These are phyloP conservation scores for Ophiostoma quercus DNA, from an alignment of 2,329 filamentous ascomycete species.

Conservation along the genomic window DNA sequence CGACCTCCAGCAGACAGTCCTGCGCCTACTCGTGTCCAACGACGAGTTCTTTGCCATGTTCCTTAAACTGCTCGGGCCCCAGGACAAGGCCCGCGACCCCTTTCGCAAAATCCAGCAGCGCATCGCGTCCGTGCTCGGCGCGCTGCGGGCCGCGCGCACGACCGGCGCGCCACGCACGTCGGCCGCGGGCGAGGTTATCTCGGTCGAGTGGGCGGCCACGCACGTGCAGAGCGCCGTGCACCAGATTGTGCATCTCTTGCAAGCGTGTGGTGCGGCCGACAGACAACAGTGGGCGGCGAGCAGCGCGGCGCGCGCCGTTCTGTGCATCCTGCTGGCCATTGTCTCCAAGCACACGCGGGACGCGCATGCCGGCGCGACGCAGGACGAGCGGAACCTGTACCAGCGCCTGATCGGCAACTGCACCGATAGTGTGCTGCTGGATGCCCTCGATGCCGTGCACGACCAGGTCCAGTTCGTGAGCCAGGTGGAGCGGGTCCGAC, in stretches of 20 bases:
- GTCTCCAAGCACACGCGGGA: slow-evolving; percentile 39
- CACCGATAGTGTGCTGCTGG: slow-evolving; percentile 41
- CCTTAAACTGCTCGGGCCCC: slow-evolving; percentile 41
- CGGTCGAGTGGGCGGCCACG: slow-evolving; percentile 47
- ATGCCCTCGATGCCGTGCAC: slow-evolving; percentile 41
- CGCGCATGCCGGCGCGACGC: slow-evolving; percentile 31
- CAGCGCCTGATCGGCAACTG: slow-evolving; percentile 43
- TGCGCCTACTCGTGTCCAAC: slow-evolving; percentile 51
- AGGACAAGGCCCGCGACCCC: slow-evolving; percentile 42
- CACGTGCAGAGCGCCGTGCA: slow-evolving; percentile 43
- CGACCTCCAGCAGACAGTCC: slow-evolving; percentile 48
- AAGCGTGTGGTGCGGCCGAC: neutral
- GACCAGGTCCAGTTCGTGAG: slow-evolving; percentile 43
- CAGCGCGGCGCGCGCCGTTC: slow-evolving; percentile 44
- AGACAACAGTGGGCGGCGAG: slow-evolving; percentile 34
- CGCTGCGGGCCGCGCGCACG: slow-evolving; percentile 36
- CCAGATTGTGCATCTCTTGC: slow-evolving; percentile 41
- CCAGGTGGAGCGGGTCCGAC: slow-evolving; percentile 34
- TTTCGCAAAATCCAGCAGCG: slow-evolving; percentile 48
- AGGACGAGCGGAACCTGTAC: slow-evolving; percentile 45
- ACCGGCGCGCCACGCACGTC: slow-evolving; percentile 12
- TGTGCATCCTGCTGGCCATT: slow-evolving; percentile 45
- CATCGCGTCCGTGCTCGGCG: slow-evolving; percentile 43
- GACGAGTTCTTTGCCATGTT: slow-evolving; percentile 53
- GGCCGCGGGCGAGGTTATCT: slow-evolving; percentile 23